Base-by-base conservation (phyloP, 257 asterid genomes). In the Nicotiana otophora region DNA sequence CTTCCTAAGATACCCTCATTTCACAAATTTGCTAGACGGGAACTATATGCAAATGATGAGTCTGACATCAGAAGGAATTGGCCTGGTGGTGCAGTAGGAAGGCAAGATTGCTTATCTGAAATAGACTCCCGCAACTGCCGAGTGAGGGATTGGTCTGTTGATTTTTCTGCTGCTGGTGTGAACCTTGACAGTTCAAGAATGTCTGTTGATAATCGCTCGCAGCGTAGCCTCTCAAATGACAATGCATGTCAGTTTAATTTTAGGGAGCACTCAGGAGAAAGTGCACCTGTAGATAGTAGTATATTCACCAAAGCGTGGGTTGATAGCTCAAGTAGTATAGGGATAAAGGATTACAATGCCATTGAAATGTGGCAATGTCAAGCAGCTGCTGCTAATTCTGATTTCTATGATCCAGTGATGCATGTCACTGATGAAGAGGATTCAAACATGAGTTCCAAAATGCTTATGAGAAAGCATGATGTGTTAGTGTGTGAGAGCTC, bases 351-450 rank as follows among this genome's bases (percentile, higher is more conserved):
- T 86, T 94, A 92, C 94, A 93, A 86, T 88, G 97, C 98, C 84
- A 96, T 96, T 81, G 98, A 94, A 85, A 94, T 98, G 90, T 96
- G 99, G 99, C 99, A 96, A 87, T 93, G 97, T 82, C 98, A 96
- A 86, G 98, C 99, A 83, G 98, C 98, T 78, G 99, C 98, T 67
- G 99, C 98, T 85, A 92, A 92, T 89, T 94, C 97, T 48, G 96
- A 92, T 84, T 92, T 89, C 87, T 90, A 92, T 82, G 90, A 87
- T 78, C 94, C 91, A 80, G 80, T 89, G 75, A 82, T 85, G 90
- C 93, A 90, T 82, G 23, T 87, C 80, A 90, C 84, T 58, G 98
- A 96, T 80, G 98, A 93, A 93, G 97, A 90, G 87, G 99, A 91
- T 77, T 96, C 99, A 77, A 92, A 85, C 87, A 84, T 70, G 89